Conservation (phyloP, 257 asterid species). For the Verbena officinalis region DNA sequence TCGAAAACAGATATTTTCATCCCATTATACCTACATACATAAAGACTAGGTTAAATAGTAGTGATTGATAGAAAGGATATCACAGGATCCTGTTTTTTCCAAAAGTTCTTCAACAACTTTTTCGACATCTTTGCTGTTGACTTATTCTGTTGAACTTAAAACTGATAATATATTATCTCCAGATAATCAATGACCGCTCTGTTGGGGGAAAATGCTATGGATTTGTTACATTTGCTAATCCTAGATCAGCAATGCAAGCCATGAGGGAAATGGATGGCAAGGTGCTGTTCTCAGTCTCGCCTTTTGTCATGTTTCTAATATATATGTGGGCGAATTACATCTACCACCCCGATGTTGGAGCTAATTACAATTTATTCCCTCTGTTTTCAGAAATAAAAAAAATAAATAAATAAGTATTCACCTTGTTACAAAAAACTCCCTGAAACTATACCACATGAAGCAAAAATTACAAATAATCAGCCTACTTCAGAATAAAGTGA, state of each 20-base stretch:
- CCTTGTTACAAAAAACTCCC: too few species aligned
- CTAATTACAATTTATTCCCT: too few species aligned
- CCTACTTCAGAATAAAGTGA: too few species aligned
- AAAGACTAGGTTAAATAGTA: background rate
- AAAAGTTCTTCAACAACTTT: background rate
- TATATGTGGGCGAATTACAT: too few species aligned
- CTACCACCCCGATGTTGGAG: too few species aligned
- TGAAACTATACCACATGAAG: too few species aligned
- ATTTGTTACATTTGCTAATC: conserved; percentile 74
- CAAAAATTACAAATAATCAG: too few species aligned
- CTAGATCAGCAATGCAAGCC: conserved; percentile 77
- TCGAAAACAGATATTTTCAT: conserved; percentile 7
- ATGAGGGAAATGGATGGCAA: conserved; percentile 83
- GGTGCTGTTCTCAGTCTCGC: conserved; percentile 40
- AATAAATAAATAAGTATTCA: too few species aligned
- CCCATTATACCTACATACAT: background rate
- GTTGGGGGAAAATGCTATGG: conserved; percentile 83
- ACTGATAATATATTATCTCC: conserved; percentile 33
- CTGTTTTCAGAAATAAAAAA: too few species aligned
- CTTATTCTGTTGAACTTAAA: conserved; percentile 5
- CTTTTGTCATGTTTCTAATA: background rate
- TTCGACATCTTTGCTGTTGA: conserved; percentile 14
- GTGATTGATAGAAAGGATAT: background rate
- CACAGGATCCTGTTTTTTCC: conserved; percentile 9
- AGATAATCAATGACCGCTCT: conserved; percentile 77